phyloP scores from a whole-genome alignment of 1,139 yeast species.

The Kurtzmaniella quercitrusa region DNA sequence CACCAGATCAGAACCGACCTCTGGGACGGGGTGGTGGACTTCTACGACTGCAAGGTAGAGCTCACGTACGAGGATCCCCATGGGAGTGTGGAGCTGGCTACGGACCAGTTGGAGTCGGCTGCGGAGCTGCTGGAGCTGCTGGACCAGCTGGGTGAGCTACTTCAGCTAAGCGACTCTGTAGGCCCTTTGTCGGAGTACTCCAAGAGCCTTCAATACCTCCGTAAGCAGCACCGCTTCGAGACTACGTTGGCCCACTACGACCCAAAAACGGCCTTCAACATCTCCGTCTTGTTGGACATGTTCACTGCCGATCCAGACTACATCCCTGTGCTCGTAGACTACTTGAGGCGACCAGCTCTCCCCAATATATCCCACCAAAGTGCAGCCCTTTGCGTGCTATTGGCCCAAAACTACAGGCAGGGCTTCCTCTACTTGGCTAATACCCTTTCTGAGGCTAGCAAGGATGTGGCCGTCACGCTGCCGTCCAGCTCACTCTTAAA shows the following conservation, averaged over 20 bases:
- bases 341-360: background rate
- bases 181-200: background rate
- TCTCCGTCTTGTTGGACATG: slow-evolving; percentile 9
- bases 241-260: slow-evolving; percentile 2
- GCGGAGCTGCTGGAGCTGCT: too few relatives aligned
- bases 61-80: background rate
- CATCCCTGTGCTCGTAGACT: slow-evolving; percentile 13
- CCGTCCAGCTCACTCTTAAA: slow-evolving; percentile 2
- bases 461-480: background rate
- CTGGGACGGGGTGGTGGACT: background rate
- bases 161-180: too few relatives aligned
- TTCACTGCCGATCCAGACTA: slow-evolving; percentile 14
- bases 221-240: background rate
- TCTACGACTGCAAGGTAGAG: background rate
- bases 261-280: slow-evolving; percentile 9
- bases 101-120: too few relatives aligned
- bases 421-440: slow-evolving; percentile 2
- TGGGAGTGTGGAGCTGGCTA: too few relatives aligned
- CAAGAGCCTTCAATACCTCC: background rate
- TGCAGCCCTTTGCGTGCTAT: slow-evolving; percentile 7
- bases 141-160: too few relatives aligned
- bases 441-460: background rate
- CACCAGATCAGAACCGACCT: background rate
- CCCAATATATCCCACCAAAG: slow-evolving; percentile 5
- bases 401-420: slow-evolving; percentile 9